Evolutionary conservation across 192 early-diverging fungal species (phyloP).

Genomic region (Entomortierella lignicola): DNA sequence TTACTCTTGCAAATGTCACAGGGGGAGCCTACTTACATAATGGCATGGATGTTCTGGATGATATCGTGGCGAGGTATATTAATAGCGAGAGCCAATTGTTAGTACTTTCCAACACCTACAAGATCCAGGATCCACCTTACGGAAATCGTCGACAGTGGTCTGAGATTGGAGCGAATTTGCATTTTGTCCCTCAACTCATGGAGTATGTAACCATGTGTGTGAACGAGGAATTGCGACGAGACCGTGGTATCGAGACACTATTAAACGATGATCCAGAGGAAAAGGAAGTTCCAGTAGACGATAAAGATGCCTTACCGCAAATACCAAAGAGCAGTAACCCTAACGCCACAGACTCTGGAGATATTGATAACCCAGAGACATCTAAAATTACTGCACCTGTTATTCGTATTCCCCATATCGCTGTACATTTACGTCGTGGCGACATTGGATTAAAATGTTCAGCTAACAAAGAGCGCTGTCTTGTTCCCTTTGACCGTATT

Average conservation of each 20-base stretch:
- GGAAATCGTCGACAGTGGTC: constrained; percentile 1
- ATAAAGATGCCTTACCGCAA: background rate
- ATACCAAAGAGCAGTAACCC: background rate
- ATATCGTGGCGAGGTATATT: constrained; percentile 16
- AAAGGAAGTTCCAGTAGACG: background rate
- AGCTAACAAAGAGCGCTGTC: background rate
- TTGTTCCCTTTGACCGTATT: constrained; percentile 15
- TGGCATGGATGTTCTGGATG: constrained; percentile 15
- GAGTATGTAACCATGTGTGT: constrained; percentile 18
- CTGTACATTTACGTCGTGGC: constrained; percentile 34
- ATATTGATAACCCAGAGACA: background rate
- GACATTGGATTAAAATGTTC: constrained; percentile 29
- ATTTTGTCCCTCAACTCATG: constrained; percentile 34
- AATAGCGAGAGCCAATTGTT: constrained; percentile 14
- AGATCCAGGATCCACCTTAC: constrained; percentile 16
- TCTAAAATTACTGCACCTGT: background rate
- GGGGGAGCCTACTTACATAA: background rate
- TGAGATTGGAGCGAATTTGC: constrained; percentile 18
- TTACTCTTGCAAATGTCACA: background rate
- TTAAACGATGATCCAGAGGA: constrained; percentile 31
- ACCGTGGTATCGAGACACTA: constrained; percentile 7
- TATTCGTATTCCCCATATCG: constrained; percentile 32
- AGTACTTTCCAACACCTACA: constrained; percentile 25
- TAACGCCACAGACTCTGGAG: constrained; percentile 1
- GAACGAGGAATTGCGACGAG: constrained; percentile 14